Evolutionary conservation across 2,329 filamentous ascomycete species (phyloP).

Genomic region (Hortaea sp.): DNA sequence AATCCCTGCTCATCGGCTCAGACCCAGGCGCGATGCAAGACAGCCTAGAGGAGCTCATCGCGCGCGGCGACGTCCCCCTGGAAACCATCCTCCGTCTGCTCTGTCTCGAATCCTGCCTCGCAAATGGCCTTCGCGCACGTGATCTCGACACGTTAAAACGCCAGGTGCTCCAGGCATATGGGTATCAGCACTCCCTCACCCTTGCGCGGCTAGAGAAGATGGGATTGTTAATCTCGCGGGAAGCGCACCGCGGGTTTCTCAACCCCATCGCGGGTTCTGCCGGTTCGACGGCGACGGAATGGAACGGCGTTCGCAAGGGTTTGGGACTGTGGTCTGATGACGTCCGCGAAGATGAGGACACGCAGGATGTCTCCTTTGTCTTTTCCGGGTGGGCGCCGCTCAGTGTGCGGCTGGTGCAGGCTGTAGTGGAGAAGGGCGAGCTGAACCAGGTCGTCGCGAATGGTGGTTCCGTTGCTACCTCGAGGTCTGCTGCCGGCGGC

Average conservation of each 20-base stretch:
- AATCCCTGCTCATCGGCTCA: slow-evolving; percentile 83
- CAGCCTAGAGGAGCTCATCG: slow-evolving; percentile 87
- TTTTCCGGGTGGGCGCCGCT: slow-evolving; percentile 95
- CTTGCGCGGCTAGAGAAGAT: slow-evolving; percentile 81
- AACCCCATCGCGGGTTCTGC: slow-evolving; percentile 61
- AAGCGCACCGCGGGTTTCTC: slow-evolving; percentile 66
- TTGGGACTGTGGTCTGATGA: slow-evolving; percentile 89
- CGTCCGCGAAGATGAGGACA: slow-evolving; percentile 83
- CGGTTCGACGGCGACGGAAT: slow-evolving; percentile 53
- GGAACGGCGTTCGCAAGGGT: slow-evolving; percentile 74
- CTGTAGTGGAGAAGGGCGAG: slow-evolving; percentile 82
- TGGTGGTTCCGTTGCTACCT: slow-evolving; percentile 16
- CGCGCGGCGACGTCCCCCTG: slow-evolving; percentile 64
- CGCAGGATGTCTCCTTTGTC: slow-evolving; percentile 87
- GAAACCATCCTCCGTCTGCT: slow-evolving; percentile 73
- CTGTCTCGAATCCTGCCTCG: slow-evolving; percentile 84
- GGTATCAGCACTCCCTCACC: slow-evolving; percentile 87
- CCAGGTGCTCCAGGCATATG: slow-evolving; percentile 82
- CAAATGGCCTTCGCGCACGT: slow-evolving; percentile 75
- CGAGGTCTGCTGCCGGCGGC: slow-evolving; percentile 9
- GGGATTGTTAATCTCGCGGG: slow-evolving; percentile 67
- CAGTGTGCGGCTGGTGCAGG: slow-evolving; percentile 83
- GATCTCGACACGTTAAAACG: slow-evolving; percentile 86
- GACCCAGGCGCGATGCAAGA: slow-evolving; percentile 86
- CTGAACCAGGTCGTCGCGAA: slow-evolving; percentile 46